These are phyloP conservation scores for Theobroma grandiflorum DNA, from an alignment of 441 rosid genomes.

Conservation along the genomic window DNA sequence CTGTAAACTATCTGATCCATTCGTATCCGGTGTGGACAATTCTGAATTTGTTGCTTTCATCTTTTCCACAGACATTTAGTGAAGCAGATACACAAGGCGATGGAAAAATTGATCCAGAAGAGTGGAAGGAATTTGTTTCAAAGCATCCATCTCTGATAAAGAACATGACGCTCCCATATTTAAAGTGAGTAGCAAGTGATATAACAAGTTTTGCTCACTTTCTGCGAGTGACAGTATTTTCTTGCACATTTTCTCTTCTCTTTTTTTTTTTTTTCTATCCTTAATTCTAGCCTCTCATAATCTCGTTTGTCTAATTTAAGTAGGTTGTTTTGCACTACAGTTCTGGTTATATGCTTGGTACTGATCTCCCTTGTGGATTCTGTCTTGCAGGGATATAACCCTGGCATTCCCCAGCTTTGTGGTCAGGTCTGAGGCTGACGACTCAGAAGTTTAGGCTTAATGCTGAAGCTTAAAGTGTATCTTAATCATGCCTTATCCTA, in stretches of 20 bases:
- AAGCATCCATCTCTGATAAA: constrained; percentile 72
- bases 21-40: background rate
- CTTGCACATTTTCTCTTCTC: background rate
- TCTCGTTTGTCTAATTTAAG: background rate
- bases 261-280: background rate
- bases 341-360: background rate
- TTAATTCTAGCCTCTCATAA: background rate
- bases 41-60: constrained; percentile 11
- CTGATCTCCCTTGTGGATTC: background rate
- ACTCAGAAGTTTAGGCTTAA: constrained; percentile 45
- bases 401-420: constrained; percentile 81
- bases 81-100: constrained; percentile 72
- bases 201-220: background rate
- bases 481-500: background rate
- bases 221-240: background rate
- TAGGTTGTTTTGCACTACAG: too few relatives aligned
- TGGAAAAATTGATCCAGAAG: constrained; percentile 74
- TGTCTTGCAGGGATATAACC: constrained; percentile 72
- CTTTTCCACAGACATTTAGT: constrained; percentile 54
- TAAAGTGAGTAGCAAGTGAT: constrained; percentile 50
- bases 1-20: background rate
- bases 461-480: background rate
- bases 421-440: constrained; percentile 62
- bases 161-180: constrained; percentile 84
- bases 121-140: constrained; percentile 76